Evolutionary conservation across 2,329 filamentous ascomycete species (phyloP), one percentile per base, ranked within the genome.

Genomic region (Penicillium sp.): DNA sequence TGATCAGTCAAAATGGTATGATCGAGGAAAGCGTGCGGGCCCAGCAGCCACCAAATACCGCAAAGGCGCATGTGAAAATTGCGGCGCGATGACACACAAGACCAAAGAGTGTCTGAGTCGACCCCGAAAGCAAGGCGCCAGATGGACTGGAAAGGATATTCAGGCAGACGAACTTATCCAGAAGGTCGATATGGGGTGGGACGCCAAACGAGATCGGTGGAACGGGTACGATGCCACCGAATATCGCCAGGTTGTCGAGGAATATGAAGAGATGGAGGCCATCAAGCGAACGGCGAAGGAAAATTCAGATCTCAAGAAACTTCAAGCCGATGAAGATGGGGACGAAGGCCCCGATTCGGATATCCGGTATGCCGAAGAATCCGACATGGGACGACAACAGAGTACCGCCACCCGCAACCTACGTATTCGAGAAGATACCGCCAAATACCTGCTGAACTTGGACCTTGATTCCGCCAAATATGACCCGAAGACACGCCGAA

Each of bases 61-160:
- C 63, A 99, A 97, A 79, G 94, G 95, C 70, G 93, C 94, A 51
- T 99, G 94, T 78, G 93, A 97, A 76, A 99, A 99, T 77, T 99
- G 94, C 78, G 94, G 94, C 68, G 88, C 92, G 56, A 95, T 97
- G 89, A 92, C 90, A 62, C 94, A 99, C 77, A 96, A 96, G 77
- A 89, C 86, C 50, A 96, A 96, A 71, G 93, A 97, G 70, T 99
- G 94, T 71, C 77, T 99, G 49, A 91, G 88, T 68, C 84, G 94
- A 52, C 94, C 92, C 31, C 85, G 94, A 57, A 95, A 95, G 50
- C 86, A 88, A 55, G 93, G 94, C 60, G 94, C 94, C 11, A 92
- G 88, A 71, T 97, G 89, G 86, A 96, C 92, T 0, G 94, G 94
- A 22, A 88, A 85, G 69, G 89, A 97, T 70, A 99, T 99, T 53